Base-by-base conservation (phyloP, 352 stramenopile genomes). In the Phytophthora fragariaefolia region DNA sequence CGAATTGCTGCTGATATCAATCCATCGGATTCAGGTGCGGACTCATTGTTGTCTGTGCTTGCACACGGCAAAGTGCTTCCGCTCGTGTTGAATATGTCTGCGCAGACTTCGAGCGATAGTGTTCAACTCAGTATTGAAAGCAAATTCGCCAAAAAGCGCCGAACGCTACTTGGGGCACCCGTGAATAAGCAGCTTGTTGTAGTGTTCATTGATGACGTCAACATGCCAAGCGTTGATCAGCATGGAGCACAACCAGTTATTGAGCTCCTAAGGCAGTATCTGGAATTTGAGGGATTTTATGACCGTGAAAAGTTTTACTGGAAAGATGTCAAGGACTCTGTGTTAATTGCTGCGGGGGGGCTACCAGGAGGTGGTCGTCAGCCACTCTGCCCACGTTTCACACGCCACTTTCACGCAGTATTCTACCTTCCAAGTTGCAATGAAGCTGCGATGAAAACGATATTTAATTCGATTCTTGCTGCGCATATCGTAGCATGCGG, bases 101-200 rank as follows among this genome's bases (percentile, higher is more conserved):
- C 92, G 0, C 91, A 97, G 55, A 97, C 92, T 2, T 84, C 79
- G 0, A 96, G 87, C 20, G 63, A 80, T 8, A 71, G 94, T 27
- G 94, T 82, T 0, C 88, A 97, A 58, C 23, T 87, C n/a, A 91
- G 80, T 24, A 90, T 98, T 9, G 93, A 98, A 65, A 90, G 77
- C 53, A 98, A 97, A 58, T 75, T 98, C 27, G 67, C 87, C 24
- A 96, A 96, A 70, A 98, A 98, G 67, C 75, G 93, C 13, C 98
- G 97, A 66, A 98, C 92, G 2, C 59, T 97, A 18, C 79, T 98
- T 0, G 94, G 94, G 32, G 83, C 95, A 4, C 92, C 94, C 0
- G 75, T 82, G 4, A 83, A 87, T 51, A 86, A 82, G 10, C 82
- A 83, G 17, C 60, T 90, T 24, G 80, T 97, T 2, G 77, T 97